Conservation (phyloP, 2,329 filamentous ascomycete genomes). For the Sarocladium kiliense region DNA sequence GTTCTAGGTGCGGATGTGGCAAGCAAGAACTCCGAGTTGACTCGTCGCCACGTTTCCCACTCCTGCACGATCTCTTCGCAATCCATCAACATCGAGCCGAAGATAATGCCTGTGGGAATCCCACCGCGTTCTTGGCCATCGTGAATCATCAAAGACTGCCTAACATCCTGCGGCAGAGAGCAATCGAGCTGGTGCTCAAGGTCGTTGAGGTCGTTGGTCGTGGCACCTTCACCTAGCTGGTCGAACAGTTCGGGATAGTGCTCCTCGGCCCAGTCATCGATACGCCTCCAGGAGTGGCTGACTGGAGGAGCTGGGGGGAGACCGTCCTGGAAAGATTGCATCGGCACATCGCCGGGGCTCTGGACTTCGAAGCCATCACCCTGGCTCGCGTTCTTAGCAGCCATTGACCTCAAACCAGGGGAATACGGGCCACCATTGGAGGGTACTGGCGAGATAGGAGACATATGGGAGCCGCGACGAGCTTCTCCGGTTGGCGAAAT, state of each 20-base stretch:
- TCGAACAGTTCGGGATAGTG: constrained; percentile 94
- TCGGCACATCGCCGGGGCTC: constrained; percentile 79
- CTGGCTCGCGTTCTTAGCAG: constrained; percentile 60
- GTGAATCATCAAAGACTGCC: constrained; percentile 84
- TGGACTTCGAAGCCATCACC: constrained; percentile 65
- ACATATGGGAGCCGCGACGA: constrained; percentile 35
- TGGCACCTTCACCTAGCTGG: constrained; percentile 87
- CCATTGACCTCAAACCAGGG: constrained; percentile 78
- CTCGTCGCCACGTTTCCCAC: constrained; percentile 92
- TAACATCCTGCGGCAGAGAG: constrained; percentile 85
- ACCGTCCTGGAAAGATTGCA: constrained; percentile 94
- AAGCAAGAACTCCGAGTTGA: constrained; percentile 83
- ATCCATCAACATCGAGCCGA: constrained; percentile 91
- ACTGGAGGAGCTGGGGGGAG: constrained; percentile 85
- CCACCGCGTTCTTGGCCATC: constrained; percentile 97
- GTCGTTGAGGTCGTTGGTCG: constrained; percentile 92
- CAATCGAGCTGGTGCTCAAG: constrained; percentile 94
- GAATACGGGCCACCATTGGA: constrained; percentile 75
- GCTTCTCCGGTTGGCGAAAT: constrained; percentile 42
- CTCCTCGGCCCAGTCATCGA: constrained; percentile 89
- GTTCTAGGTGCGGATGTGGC: constrained; percentile 54
- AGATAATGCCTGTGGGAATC: constrained; percentile 84
- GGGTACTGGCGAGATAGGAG: constrained; percentile 43
- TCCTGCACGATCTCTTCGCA: constrained; percentile 98
- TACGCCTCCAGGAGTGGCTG: constrained; percentile 85